Conservation (phyloP, 2,329 filamentous ascomycete genomes). For the Elsinoe arachidis region DNA sequence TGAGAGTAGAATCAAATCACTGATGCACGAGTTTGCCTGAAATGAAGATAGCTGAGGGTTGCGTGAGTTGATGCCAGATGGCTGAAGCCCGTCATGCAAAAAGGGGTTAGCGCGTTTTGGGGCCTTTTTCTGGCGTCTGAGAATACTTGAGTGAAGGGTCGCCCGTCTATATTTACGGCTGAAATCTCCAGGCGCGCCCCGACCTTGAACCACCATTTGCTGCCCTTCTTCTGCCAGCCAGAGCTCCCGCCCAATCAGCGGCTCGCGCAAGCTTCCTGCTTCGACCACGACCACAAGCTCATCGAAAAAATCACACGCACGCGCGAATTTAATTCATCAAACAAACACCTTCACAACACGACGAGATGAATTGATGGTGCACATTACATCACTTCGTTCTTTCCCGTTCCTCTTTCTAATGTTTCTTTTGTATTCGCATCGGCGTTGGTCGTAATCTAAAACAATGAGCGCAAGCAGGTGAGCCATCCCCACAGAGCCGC, state of each 20-base stretch:
- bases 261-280: background rate
- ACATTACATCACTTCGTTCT: background rate
- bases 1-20: background rate
- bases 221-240: background rate
- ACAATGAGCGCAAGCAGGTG: constrained; percentile 19
- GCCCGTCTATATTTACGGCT: constrained; percentile 3
- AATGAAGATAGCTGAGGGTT: background rate
- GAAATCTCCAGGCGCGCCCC: background rate
- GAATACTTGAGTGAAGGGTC: background rate
- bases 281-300: background rate
- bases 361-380: constrained; percentile 4
- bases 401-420: background rate
- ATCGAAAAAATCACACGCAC: background rate
- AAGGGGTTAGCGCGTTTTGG: constrained; percentile 6
- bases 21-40: background rate
- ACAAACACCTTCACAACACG: background rate
- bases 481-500: constrained; percentile 12
- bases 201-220: background rate
- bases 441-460: constrained; percentile 15
- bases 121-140: background rate
- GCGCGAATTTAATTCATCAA: background rate
- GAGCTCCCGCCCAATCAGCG: background rate
- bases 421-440: background rate
- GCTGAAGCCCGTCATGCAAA: background rate
- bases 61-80: constrained; percentile 2